Evolutionary conservation across 495 filamentous ascomycete genomes (phyloP), one percentile per base, ranked within the genome.

Genomic region (Immersiella caudata): DNA sequence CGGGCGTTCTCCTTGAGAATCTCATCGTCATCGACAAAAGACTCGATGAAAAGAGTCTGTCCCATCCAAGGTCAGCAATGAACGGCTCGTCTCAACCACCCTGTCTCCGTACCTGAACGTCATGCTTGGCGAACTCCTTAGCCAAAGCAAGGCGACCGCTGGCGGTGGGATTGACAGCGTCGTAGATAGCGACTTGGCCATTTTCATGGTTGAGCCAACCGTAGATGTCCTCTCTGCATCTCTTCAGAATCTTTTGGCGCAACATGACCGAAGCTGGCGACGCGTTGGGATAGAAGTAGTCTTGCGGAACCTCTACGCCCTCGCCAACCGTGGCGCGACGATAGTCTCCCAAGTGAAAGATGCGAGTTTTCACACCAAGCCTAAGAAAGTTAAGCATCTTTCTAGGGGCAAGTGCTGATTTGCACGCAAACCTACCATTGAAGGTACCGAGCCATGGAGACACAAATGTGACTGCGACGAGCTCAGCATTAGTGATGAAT

Each of bases 1-100:
- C 94, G 89, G 54, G 97, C 96, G 76, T 99, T 99, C 78, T 98
- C 95, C 76, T 96, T 90, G 62, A 99, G 94, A 65, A 99, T 96
- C 40, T 87, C 87, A 65, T 94, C 88, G 74, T 99, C 93, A 69
- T 93, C 90, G 71, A 97, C 97, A 75, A 89, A 93, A 9, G 94
- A 97, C 76, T 99, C 96, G 33, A 99, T 91, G 77, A 98, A 99
- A 5, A 99, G 81, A 1, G 95, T 98, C 89, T 97, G 69, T 24
- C 1, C 35, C 6, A 65, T 12, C 21, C 16, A 54, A 40, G 22
- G 52, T 72, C 49, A 74, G 58, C 22, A 56, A n/a, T 33, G 5
- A 27, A 14, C 16, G 60, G 56, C 60, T 40, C 59, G 52, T 22
- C 29, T 18, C 11, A 40, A 20, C 11, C 16, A n/a, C 36, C 26